phyloP scores from a whole-genome alignment of 495 filamentous ascomycete species.

The Penicillium manginii region DNA sequence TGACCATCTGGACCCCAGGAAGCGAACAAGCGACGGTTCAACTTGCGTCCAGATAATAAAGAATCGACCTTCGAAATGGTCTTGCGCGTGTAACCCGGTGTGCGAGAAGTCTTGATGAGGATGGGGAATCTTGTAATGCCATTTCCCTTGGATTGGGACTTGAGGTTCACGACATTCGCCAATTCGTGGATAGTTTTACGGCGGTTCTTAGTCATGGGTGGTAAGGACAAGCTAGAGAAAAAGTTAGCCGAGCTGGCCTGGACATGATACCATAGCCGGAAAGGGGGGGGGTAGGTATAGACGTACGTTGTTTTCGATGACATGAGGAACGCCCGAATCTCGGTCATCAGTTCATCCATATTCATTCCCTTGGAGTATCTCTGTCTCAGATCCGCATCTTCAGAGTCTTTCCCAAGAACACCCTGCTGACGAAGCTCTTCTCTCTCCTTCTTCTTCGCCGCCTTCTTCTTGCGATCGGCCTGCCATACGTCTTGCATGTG shows the following conservation, averaged over 20 bases:
- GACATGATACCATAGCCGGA: neutral
- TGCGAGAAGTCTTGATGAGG: constrained; percentile 72
- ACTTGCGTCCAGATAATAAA: constrained; percentile 36
- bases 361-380: constrained; percentile 78
- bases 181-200: constrained; percentile 79
- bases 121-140: constrained; percentile 75
- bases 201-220: constrained; percentile 78
- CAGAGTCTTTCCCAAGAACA: constrained; percentile 67
- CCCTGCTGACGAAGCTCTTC: constrained; percentile 79
- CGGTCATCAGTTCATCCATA: constrained; percentile 68
- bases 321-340: constrained; percentile 72
- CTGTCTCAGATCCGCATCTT: constrained; percentile 65
- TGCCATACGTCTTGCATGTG: constrained; percentile 66
- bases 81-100: constrained; percentile 54
- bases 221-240: constrained; percentile 67
- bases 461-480: constrained; percentile 82
- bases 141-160: constrained; percentile 80
- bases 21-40: constrained; percentile 38
- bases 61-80: constrained; percentile 42
- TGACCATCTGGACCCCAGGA: constrained; percentile 28
- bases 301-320: constrained; percentile 64
- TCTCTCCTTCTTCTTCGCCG: constrained; percentile 74
- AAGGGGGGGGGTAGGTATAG: neutral
- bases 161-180: constrained; percentile 70
- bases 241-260: constrained; percentile 11